Evolutionary conservation across 495 filamentous ascomycete genomes (phyloP), one percentile per base, ranked within the genome.

Genomic region (Bacidia gigantensis): DNA sequence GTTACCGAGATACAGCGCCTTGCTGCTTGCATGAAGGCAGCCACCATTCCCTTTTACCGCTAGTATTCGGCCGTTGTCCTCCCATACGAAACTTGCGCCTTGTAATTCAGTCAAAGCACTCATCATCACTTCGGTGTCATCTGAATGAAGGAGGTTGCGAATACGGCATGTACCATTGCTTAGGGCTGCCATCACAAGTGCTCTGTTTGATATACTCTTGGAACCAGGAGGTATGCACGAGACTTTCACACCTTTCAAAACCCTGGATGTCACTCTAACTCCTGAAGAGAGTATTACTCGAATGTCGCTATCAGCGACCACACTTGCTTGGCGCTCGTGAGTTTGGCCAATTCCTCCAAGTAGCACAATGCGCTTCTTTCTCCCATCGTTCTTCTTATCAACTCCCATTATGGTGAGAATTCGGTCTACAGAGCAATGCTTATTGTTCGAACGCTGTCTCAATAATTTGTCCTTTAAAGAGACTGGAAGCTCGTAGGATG

Each of bases 341-440:
- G 88, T 89, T 57, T 80, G 78, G 50, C 92, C 92, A 67, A 99
- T 93, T 11, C 84, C 83, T 0, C 88, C 87, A 20, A 99, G 78
- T 5, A 99, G 77, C n/a, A 95, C 92, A 50, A 98, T 82, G 69
- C 93, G 95, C 74, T 97, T 98, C 67, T 93, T 90, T 29, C 76
- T 78, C 1, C 92, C 92, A 26, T 95, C 84, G 51, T 98, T 98
- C 77, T 98, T 98, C 78, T 98, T 98, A 69, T 98, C 92, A 38
- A 97, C 81, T 2, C 81, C 89, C 92, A 98, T 98, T 64, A 93
- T 90, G 53, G 81, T 75, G 43, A 98, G 71, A 52, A 97, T 65
- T 42, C 83, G 78, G 55, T 97, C 87, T 11, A 96, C 86, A n/a
- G 88, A 82, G 64, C 93, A 98, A 58, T 82, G 75, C 65, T 92